These are phyloP conservation scores for Nelumbo lutea DNA, from an alignment of 164 flowering plant species.

Conservation along the genomic window DNA sequence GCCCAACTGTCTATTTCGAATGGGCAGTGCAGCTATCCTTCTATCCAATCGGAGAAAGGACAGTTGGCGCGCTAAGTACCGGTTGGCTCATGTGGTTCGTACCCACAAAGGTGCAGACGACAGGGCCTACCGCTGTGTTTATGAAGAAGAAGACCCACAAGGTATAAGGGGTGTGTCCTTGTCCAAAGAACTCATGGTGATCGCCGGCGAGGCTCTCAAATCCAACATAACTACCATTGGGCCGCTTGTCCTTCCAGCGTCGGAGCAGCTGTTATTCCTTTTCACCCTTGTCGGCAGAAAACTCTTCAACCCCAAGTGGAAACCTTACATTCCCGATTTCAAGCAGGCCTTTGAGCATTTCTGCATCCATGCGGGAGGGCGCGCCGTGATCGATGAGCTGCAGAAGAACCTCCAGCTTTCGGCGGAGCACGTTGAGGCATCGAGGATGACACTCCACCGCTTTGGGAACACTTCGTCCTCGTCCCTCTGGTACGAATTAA, in stretches of 20 bases:
- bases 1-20: slow-evolving; percentile 32
- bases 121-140: slow-evolving; percentile 29
- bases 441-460: slow-evolving; percentile 10
- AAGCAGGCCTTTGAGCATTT: slow-evolving; percentile 31
- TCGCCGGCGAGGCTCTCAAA: slow-evolving; percentile 41
- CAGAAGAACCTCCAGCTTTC: slow-evolving; percentile 12
- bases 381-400: slow-evolving; percentile 31
- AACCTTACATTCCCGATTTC: slow-evolving; percentile 33
- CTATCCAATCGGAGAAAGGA: slow-evolving; percentile 25
- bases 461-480: slow-evolving; percentile 17
- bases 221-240: slow-evolving; percentile 42
- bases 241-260: slow-evolving; percentile 34
- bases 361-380: slow-evolving; percentile 35
- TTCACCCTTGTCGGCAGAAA: slow-evolving; percentile 34
- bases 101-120: slow-evolving; percentile 32
- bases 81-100: background rate
- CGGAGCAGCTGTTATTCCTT: slow-evolving; percentile 37
- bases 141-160: slow-evolving; percentile 26
- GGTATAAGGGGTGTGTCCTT: slow-evolving; percentile 32
- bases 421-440: background rate
- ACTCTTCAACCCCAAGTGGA: slow-evolving; percentile 32
- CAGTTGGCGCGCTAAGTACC: slow-evolving; percentile 26
- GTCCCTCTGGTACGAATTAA: background rate
- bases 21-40: slow-evolving; percentile 34
- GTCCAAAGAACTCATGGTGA: slow-evolving; percentile 38